Base-by-base conservation (phyloP, 768 basidiomycete species). In the Auricularia sp. region DNA sequence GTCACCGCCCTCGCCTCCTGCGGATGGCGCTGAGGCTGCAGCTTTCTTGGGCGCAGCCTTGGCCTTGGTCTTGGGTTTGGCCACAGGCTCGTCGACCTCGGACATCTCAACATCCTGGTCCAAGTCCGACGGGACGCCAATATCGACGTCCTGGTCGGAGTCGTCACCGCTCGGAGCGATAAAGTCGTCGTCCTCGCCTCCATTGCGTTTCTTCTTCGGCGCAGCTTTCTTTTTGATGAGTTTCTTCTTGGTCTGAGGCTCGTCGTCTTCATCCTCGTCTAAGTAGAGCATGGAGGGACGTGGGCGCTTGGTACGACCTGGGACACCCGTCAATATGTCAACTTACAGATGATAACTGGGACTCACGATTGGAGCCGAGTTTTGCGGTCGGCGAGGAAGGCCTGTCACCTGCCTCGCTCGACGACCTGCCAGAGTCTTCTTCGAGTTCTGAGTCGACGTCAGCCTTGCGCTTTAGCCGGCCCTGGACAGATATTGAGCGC, bases 171-270 rank as follows among this genome's bases (percentile, higher is more conserved):
- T 72, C 59, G 75, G 77, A 1, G 75, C 86, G 69, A 90, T 81
- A 70, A 92, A 92, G 65, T 90, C 84, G 68, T 82, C 87, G 62
- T 90, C 86, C 67, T 90, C 87, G 70, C 51, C 63, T 67, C 29
- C 66, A 56, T 62, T 47, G n/a, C 58, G 61, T 54, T 54, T 65
- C 59, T 42, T 42, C 39, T 42, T 42, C 8, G 39, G 8, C 39
- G 56, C 16, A 35, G 36, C n/a, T 36, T 36, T 42, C 62, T 63
- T n/a, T 24, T 67, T 62, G 54, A 62, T 47, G 29, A 58, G 1
- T 33, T 39, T 87, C 1, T 83, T 79, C 36, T 74, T 73, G 2
- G 72, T 76, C 6, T 75, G 77, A n/a, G 80, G 80, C 44, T 81
- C 81, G 8, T 83, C 81, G 6, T 79, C 66, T 33, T 65, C 61